Evolutionary conservation across 116 monocot genomes (phyloP).

Genomic region (Zostera marina): DNA sequence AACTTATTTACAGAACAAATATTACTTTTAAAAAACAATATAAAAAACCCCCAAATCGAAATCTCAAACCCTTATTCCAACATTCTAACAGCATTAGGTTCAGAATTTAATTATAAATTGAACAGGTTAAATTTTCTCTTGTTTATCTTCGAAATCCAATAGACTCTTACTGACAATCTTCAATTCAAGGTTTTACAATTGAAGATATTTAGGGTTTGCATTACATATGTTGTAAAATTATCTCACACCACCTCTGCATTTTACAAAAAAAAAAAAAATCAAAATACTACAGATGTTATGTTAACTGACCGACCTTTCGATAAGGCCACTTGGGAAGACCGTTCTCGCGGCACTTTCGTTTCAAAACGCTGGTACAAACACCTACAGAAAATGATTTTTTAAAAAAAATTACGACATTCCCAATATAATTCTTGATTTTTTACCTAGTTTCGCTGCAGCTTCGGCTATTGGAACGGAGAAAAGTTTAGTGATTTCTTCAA

Average conservation of each 20-base stretch:
- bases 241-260: neutral
- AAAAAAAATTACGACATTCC: neutral
- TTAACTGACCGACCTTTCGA: slow-evolving; percentile 39
- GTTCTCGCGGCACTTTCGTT: slow-evolving; percentile 77
- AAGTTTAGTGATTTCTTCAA: slow-evolving; percentile 37
- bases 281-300: no score
- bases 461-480: slow-evolving; percentile 48
- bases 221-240: no score
- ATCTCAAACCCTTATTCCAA: no score
- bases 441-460: slow-evolving; percentile 43
- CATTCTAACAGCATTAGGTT: no score
- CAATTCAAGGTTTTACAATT: no score
- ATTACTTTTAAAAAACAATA: no score
- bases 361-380: slow-evolving; percentile 72
- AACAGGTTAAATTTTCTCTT: no score
- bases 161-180: neutral
- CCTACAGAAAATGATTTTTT: slow-evolving; percentile 20
- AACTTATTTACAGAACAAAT: no score
- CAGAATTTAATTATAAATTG: no score
- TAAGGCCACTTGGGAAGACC: slow-evolving; percentile 74
- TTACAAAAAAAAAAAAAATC: neutral
- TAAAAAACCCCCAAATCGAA: no score
- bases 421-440: neutral
- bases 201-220: no score
- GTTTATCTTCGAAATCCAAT: neutral